Evolutionary conservation across 345 rosid genomes (phyloP), one percentile per base, ranked within the genome.

Genomic region (Linum tenue): DNA sequence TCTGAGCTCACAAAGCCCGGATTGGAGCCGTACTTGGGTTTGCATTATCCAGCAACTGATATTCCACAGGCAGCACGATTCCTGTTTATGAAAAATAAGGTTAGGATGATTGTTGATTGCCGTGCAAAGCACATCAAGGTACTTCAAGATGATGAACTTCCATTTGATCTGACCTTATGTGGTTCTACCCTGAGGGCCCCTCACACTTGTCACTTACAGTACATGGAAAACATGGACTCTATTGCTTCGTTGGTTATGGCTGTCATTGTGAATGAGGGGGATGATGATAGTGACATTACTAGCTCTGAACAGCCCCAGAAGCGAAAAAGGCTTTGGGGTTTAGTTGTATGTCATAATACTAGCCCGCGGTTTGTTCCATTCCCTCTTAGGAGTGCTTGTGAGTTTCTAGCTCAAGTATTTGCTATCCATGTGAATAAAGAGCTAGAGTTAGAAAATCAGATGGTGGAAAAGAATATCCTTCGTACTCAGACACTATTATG

Each of bases 31-130:
- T 92, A 90, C 67, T 82, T 92, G 70, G 98, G 98, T n/a, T 70
- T 92, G 79, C 98, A 92, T 68, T 92, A 92, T 78, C 98, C 98
- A 36, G 98, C 98, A 73, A 90, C 97, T 0, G 98, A 92, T 67
- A 90, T 92, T 60, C 98, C 98, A 66, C 98, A 92, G 71, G 97
- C 98, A 16, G 82, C 97, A 31, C 86, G 98, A 56, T 92, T 92
- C 73, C 77, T 92, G 35, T 90, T 92, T 77, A 87, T 87, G 96
- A 92, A 92, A 85, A 92, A 92, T 76, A 92, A 87, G 78, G 96
- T 92, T 37, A 80, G 98, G 38, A 85, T 90, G 94, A 92, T 92
- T 58, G 98, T 92, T 69, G 97, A 92, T 72, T 92, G 97, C 70
- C 76, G 72, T 37, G 98, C 96, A 64, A 92, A 85, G 75, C 97